Percentiles rank a stretch among this genome's conserved stretches.
phyloP scores from a whole-genome alignment of 1,284 basidiomycete species.

The Moesziomyces globuligerus region DNA sequence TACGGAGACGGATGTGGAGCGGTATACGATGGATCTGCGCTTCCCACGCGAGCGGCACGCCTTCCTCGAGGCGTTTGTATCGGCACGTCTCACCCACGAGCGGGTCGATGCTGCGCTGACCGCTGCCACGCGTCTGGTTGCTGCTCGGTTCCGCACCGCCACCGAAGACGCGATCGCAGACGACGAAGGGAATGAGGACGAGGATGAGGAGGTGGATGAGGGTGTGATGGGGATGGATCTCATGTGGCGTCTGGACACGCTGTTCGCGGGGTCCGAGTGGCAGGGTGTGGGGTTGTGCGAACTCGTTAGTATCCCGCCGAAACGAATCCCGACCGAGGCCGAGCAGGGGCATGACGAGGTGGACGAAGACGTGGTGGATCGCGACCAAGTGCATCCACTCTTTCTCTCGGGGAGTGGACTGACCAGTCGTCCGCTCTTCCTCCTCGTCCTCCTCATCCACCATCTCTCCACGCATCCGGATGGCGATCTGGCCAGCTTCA shows the following conservation, averaged over 20 bases:
- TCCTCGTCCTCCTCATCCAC: slow-evolving; percentile 16
- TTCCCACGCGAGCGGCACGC: slow-evolving; percentile 24
- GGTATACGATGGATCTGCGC: slow-evolving; percentile 48
- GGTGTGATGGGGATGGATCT: slow-evolving; percentile 3
- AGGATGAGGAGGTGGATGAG: neutral
- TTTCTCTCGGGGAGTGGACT: slow-evolving; percentile 21
- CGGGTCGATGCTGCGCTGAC: neutral
- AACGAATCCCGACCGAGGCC: too few relatives aligned
- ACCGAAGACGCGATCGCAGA: slow-evolving; percentile 5
- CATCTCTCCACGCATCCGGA: too few relatives aligned
- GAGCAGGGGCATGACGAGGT: too few relatives aligned
- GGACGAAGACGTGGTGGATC: slow-evolving; percentile 29
- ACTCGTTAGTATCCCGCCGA: too few relatives aligned
- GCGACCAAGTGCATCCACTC: slow-evolving; percentile 30
- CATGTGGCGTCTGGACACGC: neutral
- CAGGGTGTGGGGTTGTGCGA: too few relatives aligned
- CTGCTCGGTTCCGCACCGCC: neutral
- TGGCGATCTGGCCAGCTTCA: neutral
- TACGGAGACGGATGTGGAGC: slow-evolving; percentile 56
- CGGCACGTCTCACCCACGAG: neutral
- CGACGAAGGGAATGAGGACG: neutral
- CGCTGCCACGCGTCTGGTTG: neutral
- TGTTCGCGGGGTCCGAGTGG: neutral
- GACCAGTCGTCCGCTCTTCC: slow-evolving; percentile 20
- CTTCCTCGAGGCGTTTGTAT: slow-evolving; percentile 11